Percentiles rank a stretch among this genome's conserved stretches.
Evolutionary conservation across 306 rosid species (phyloP).

Genomic region (Citrullus colocynthis): DNA sequence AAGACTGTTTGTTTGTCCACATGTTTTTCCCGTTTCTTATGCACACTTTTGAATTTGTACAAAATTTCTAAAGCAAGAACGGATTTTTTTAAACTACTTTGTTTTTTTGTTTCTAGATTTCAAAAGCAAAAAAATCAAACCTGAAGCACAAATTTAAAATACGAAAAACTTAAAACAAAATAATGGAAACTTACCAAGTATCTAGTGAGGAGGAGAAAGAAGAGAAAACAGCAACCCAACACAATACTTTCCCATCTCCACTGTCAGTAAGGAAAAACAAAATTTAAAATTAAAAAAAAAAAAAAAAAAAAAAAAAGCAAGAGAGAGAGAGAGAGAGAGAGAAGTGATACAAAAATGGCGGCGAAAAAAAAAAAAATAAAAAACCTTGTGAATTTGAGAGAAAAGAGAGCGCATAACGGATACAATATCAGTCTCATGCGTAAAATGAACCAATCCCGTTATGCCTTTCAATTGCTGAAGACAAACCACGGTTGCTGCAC

Average conservation of each 20-base stretch:
- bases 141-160: neutral
- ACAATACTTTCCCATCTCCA: conserved; percentile 48
- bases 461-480: conserved; percentile 41
- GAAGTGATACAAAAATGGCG: neutral
- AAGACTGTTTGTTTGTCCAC: too few relatives aligned
- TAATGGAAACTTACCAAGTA: conserved; percentile 16
- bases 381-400: conserved; percentile 19
- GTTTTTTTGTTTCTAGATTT: too few relatives aligned
- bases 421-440: conserved; percentile 30
- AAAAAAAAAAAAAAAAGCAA: too few relatives aligned
- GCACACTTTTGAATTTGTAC: too few relatives aligned
- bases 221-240: conserved; percentile 30
- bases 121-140: too few relatives aligned
- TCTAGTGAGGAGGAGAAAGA: conserved; percentile 27
- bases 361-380: neutral
- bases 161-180: neutral
- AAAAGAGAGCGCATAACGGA: conserved; percentile 22
- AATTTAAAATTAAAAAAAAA: neutral
- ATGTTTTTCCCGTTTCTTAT: too few relatives aligned
- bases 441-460: conserved; percentile 31
- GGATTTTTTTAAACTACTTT: too few relatives aligned
- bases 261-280: conserved; percentile 8
- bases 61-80: too few relatives aligned
- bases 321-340: too few relatives aligned
- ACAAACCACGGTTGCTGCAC: conserved; percentile 38